phyloP scores from a whole-genome alignment of 768 basidiomycete species.

The Leccinum truebloodii region DNA sequence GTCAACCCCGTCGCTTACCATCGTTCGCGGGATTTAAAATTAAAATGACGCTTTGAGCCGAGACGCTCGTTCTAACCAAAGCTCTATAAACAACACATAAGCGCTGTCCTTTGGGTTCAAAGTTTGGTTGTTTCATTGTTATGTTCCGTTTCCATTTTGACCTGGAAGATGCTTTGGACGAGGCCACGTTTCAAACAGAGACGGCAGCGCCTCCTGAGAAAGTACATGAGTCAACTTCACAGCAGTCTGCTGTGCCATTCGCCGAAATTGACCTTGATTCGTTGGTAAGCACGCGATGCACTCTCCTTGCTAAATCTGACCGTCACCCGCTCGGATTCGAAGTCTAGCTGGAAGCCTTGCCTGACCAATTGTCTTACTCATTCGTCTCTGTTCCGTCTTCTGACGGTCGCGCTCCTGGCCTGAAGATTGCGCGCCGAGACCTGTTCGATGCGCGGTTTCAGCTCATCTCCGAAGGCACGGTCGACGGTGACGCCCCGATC shows the following conservation, averaged over 20 bases:
- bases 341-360: conserved; percentile 65
- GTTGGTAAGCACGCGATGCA: conserved; percentile 30
- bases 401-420: conserved; percentile 22
- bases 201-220: not conserved
- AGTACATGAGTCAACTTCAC: not conserved
- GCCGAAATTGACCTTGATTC: conserved; percentile 32
- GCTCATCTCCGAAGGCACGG: conserved; percentile 58
- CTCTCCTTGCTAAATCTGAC: not conserved
- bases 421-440: conserved; percentile 72
- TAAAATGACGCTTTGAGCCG: not conserved
- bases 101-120: not conserved
- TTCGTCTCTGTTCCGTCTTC: conserved; percentile 56
- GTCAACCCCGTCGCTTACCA: not conserved
- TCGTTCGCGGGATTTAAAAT: not conserved
- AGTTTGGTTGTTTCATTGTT: not conserved
- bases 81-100: not conserved
- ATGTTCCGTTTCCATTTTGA: conserved; percentile 58
- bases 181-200: conserved; percentile 18
- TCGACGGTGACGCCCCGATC: not conserved
- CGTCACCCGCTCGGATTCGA: conserved; percentile 16
- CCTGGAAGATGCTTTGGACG: conserved; percentile 46
- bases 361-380: conserved; percentile 78
- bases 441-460: conserved; percentile 97
- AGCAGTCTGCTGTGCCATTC: conserved; percentile 18
- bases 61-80: not conserved